Conservation (phyloP, 805 yeast genomes). For the Nakazawaea molendinolei region DNA sequence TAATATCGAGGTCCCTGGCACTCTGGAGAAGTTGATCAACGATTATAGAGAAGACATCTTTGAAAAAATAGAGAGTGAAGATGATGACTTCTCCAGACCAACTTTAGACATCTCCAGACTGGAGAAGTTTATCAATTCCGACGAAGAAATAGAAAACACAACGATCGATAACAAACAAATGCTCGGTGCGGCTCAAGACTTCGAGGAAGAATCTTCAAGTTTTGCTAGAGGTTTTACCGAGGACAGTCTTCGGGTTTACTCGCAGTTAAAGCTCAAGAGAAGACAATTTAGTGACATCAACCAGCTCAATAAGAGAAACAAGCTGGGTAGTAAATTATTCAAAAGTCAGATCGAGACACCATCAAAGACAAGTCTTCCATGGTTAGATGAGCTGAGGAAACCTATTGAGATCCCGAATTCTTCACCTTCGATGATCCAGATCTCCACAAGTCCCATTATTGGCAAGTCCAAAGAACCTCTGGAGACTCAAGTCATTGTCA, state of each 20-base stretch:
- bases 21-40: conserved; percentile 3
- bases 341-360: conserved; percentile 5
- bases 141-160: conserved; percentile 6
- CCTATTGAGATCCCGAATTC: conserved; percentile 4
- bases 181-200: conserved; percentile 23
- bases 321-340: too few species aligned
- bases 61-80: conserved; percentile 1
- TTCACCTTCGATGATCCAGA: conserved; percentile 5
- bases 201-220: conserved; percentile 24
- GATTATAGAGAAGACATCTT: not conserved
- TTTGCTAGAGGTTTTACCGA: conserved; percentile 3
- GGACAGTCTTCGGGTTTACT: conserved; percentile 8
- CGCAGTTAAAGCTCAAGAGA: conserved; percentile 4
- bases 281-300: conserved; percentile 5
- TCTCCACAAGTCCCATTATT: conserved; percentile 1
- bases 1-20: conserved; percentile 9
- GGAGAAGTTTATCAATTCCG: not conserved
- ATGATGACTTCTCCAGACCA: not conserved
- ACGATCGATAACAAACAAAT: conserved; percentile 1
- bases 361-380: not conserved
- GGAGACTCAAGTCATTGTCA: not conserved
- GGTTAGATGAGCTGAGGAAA: too few species aligned
- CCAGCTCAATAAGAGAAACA: conserved; percentile 1
- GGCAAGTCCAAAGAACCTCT: not conserved
- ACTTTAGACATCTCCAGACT: not conserved